Base-by-base conservation (phyloP, 352 stramenopile species). In the Globisporangium rhizosaccharum region DNA sequence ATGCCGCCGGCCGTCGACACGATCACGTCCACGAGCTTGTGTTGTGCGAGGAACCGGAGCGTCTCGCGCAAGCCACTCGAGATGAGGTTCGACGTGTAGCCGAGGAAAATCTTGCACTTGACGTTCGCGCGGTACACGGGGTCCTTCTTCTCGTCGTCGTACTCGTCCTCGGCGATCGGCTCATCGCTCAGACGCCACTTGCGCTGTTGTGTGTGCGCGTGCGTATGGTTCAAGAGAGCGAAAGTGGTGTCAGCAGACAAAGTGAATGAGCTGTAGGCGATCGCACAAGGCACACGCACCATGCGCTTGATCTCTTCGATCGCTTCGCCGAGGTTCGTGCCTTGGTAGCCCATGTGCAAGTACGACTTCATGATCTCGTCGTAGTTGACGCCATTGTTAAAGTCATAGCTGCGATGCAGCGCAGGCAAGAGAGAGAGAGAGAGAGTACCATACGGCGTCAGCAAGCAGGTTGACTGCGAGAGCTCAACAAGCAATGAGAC, bases 1-100 rank as follows among this genome's bases (percentile, higher is more conserved):
- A 97, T 88, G 57, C 92, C 92, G 30, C 91, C 92, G 26, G 82
- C 88, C 0, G 87, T 97, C 28, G 89, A 92, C 17, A 99, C 96
- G 57, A 99, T 96, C 23, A 96, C 90, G 71, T 99, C 97, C 45
- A 99, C 84, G 85, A 99, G 96, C 62, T 98, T 98, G 79, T 99
- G 96, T 69, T 99, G 82, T 23, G 93, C 89, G 18, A 99, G 66
- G 75, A 99, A 99, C 39, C 90, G 88, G 59, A 99, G 88, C 9
- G 97, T 96, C 75, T 99, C 98, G 56, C 98, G 86, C 51, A 99
- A 75, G 8, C 98, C 98, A 59, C 85, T 99, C 5, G 96, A 99
- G 62, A 99, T 99, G 71, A 99, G 88, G 83, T 99, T 99, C 41
- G 90, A 98, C 45, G 98, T 99, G 81, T 99, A 99, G 6, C 85